These are phyloP conservation scores for Dillenia suffruticosa DNA, from an alignment of 164 flowering plant genomes.

Conservation along the genomic window DNA sequence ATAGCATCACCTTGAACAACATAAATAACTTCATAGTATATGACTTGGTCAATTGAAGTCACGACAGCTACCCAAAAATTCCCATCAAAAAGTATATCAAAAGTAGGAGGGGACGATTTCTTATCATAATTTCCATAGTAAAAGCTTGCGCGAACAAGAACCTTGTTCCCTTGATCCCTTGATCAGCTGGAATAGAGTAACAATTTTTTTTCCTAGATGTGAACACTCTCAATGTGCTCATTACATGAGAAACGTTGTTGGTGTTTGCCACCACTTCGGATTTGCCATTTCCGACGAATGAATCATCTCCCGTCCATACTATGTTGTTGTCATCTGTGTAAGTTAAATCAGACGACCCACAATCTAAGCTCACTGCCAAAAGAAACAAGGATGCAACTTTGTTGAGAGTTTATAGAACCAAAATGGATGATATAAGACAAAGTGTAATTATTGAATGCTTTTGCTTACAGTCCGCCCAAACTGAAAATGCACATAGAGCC, in stretches of 20 bases:
- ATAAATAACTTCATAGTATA: neutral
- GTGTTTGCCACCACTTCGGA: slow-evolving; percentile 6
- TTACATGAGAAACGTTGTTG: no score
- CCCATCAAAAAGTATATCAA: slow-evolving; percentile 5
- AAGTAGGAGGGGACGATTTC: neutral
- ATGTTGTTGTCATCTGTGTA: slow-evolving; percentile 17
- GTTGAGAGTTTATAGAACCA: neutral
- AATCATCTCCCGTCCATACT: slow-evolving; percentile 26
- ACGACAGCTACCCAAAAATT: neutral
- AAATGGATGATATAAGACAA: neutral
- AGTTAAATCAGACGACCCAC: slow-evolving; percentile 18
- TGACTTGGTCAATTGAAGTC: neutral
- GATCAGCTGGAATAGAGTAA: no score
- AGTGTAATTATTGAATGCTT: neutral
- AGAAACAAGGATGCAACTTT: neutral
- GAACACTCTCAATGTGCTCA: no score
- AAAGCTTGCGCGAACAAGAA: neutral
- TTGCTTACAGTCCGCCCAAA: neutral
- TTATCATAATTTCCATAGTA: slow-evolving; percentile 9
- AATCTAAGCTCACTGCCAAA: slow-evolving; percentile 31
- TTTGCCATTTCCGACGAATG: slow-evolving; percentile 17
- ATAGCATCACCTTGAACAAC: neutral
- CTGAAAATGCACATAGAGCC: neutral
- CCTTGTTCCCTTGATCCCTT: no score
- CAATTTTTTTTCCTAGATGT: no score